Evolutionary conservation across 1,139 yeast genomes (phyloP).

Genomic region (Yamadazyma diddensiae): DNA sequence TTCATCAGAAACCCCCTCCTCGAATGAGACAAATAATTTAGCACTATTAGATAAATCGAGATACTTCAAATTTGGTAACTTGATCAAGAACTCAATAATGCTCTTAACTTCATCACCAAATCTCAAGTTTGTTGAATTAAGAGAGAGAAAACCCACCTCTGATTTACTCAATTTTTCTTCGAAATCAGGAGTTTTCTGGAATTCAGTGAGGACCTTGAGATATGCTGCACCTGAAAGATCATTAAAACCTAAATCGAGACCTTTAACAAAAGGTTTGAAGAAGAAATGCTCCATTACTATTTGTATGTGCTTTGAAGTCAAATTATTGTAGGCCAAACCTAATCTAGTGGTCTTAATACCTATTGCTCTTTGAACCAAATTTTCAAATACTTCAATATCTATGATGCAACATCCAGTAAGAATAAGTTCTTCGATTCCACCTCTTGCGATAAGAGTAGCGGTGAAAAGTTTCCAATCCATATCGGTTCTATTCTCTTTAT

Average conservation of each 20-base stretch:
- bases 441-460: conserved; percentile 64
- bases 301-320: conserved; percentile 49
- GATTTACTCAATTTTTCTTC: conserved; percentile 23
- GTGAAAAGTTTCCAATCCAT: conserved; percentile 75
- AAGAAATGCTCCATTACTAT: conserved; percentile 45
- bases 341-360: conserved; percentile 50
- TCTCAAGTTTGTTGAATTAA: conserved; percentile 62
- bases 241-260: conserved; percentile 71
- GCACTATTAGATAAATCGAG: conserved; percentile 69
- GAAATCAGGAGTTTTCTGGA: conserved; percentile 17
- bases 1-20: background rate
- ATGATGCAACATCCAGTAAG: conserved; percentile 71
- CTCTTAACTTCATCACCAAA: conserved; percentile 32
- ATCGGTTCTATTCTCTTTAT: conserved; percentile 58
- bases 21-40: conserved; percentile 36
- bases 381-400: conserved; percentile 51
- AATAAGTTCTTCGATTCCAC: conserved; percentile 70
- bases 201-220: conserved; percentile 25
- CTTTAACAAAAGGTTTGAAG: conserved; percentile 38
- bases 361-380: conserved; percentile 55
- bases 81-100: conserved; percentile 32
- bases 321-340: conserved; percentile 68
- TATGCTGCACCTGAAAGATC: conserved; percentile 46
- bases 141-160: conserved; percentile 57
- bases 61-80: conserved; percentile 54